Base-by-base conservation (phyloP, 495 filamentous ascomycete species). In the Hyaloscypha bicolor region DNA sequence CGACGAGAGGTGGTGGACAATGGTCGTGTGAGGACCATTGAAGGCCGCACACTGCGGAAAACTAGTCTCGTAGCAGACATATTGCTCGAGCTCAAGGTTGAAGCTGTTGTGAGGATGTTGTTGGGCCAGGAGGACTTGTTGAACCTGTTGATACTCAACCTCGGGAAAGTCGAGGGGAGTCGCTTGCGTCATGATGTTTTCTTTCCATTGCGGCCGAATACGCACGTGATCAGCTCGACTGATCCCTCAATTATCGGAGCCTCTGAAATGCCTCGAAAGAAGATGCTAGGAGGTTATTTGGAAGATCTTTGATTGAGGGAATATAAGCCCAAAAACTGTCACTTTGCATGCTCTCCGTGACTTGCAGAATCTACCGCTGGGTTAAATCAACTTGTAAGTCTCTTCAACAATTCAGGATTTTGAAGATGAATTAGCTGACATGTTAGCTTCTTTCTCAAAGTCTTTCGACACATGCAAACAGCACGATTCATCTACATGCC, bases 61-160 rank as follows among this genome's bases (percentile, higher is more conserved):
- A 76, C 76, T 11, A 79, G 65, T 66, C 78, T 73, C 35, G 76
- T 66, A 37, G 76, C 71, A 31, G 78, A 75, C 83, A 85, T 84
- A 48, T 29, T 78, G 71, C 1, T 30, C 37, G 22, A 21, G 11
- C 6, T 57, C 12, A 19, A 31, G 11, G 31, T 33, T 33, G 3
- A 32, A 6, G 22, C 42, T 4, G 31, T 22, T 35, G 16, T 9
- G 22, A 33, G 12, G 19, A 56, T 25, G 48, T 64, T 21, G 62
- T 31, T 25, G 30, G 25, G 25, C 21, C 25, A n/a, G 42, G 42
- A 21, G 16, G n/a, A 51, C 12, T 51, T 59, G 35, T 25, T 51
- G 22, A 33, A 60, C 56, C 37, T 55, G 42, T 61, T 35, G 56
- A 35, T 37, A 29, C 37, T 58, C 25, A 61, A 61, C 32, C 59